Base-by-base conservation (phyloP, 208 protist species). In the Angomonas ambiguus region DNA sequence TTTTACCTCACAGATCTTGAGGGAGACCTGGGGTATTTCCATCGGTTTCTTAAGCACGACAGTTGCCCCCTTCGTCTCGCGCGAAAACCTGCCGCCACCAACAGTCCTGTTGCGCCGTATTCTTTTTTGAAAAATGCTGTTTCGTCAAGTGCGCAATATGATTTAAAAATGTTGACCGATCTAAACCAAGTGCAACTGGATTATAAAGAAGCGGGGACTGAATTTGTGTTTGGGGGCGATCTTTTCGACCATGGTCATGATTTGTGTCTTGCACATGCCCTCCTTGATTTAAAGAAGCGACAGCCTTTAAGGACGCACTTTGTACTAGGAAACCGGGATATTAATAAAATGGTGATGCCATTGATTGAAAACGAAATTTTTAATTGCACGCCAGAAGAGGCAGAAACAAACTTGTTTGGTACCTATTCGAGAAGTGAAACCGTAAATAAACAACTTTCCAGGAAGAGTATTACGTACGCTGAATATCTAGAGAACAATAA, bases 171-270 rank as follows among this genome's bases (percentile, higher is more conserved):
- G 8, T 8, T 32, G 32, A 25, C 67, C 20, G 71, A 80, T 38
- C 42, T 72, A 13, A 4, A 51, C 1, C 56, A 62, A 27, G 72
- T 68, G 45, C 63, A 53, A 0, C 72, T 93, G 2, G 60, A 48
- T 31, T 88, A 91, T 56, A 68, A 34, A 2, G 85, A 91, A 33
- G 48, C 35, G 13, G 69, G 59, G 2, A 80, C 79, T 2, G 74
- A 93, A 53, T 94, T 97, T 51, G 91, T 97, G 27, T 96, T 86
- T 65, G 93, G 93, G 13, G 93, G 93, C 10, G 93, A 97, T 62
- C 82, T 74, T 20, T 94, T 95, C 78, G 93, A 97, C 75, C 85
- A 87, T 55, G 90, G 91, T 10, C 42, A 67, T 8, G 90, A 96
- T 51, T 67, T 97, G 20, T 71, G 74, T 13, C 82, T 96, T 57